Evolutionary conservation across 2,329 filamentous ascomycete species (phyloP).

Genomic region (Fusarium brachygibbosum): DNA sequence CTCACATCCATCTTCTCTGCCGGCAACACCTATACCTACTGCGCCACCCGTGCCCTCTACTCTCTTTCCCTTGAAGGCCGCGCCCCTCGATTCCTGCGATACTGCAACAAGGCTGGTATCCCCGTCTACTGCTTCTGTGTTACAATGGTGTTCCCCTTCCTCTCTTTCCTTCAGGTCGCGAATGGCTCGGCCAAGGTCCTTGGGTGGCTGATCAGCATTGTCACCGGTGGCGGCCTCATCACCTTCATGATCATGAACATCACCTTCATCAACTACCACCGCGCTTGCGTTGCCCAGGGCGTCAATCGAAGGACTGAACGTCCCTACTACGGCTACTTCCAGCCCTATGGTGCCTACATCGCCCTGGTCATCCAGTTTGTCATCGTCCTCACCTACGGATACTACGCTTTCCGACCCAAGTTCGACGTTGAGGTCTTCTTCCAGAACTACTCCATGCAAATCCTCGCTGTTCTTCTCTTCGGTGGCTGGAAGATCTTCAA

Average conservation of each 20-base stretch:
- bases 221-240: constrained; percentile 69
- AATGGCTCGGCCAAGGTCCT: constrained; percentile 63
- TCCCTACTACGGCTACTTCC: constrained; percentile 66
- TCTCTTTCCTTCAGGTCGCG: constrained; percentile 65
- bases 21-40: constrained; percentile 58
- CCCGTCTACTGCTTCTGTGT: constrained; percentile 69
- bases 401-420: constrained; percentile 60
- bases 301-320: constrained; percentile 65
- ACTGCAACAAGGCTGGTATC: constrained; percentile 71
- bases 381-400: constrained; percentile 66
- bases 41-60: constrained; percentile 63
- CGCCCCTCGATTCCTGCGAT: constrained; percentile 64
- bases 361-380: constrained; percentile 57
- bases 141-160: constrained; percentile 65
- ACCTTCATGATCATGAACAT: constrained; percentile 69
- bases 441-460: constrained; percentile 68
- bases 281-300: constrained; percentile 66
- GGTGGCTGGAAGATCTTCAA: constrained; percentile 73
- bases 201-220: constrained; percentile 66
- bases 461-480: constrained; percentile 67
- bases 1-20: constrained; percentile 54
- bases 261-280: constrained; percentile 62
- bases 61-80: constrained; percentile 63
- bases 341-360: constrained; percentile 58
- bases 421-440: constrained; percentile 64